Percentiles rank a stretch among this genome's conserved stretches.
Evolutionary conservation across 805 yeast genomes (phyloP).

Genomic region (Spathaspora hagerdaliae): DNA sequence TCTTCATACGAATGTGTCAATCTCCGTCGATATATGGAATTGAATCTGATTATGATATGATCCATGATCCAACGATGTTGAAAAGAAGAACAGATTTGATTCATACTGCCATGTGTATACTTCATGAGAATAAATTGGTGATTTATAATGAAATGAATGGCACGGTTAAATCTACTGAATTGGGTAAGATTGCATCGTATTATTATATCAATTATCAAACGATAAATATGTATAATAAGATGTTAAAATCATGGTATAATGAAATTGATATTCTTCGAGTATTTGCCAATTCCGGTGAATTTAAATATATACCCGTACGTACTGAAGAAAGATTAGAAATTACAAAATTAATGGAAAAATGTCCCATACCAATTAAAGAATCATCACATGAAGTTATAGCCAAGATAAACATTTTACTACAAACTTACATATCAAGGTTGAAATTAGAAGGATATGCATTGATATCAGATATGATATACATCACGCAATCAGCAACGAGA

Average conservation of each 20-base stretch:
- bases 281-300: conserved; percentile 82
- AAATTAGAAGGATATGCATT: conserved; percentile 83
- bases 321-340: conserved; percentile 82
- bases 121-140: conserved; percentile 56
- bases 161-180: conserved; percentile 42
- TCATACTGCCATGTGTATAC: conserved; percentile 68
- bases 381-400: conserved; percentile 65
- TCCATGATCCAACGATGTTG: conserved; percentile 27
- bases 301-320: conserved; percentile 76
- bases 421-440: conserved; percentile 79
- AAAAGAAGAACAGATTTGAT: conserved; percentile 62
- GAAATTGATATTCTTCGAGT: conserved; percentile 73
- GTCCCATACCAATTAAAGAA: conserved; percentile 87
- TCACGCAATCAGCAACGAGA: conserved; percentile 91
- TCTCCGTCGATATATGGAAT: conserved; percentile 75
- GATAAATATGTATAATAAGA: conserved; percentile 60
- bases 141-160: conserved; percentile 52
- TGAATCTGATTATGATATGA: conserved; percentile 53
- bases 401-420: conserved; percentile 76
- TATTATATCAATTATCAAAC: conserved; percentile 79
- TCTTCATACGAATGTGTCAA: conserved; percentile 71
- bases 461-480: conserved; percentile 87
- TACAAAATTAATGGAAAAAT: conserved; percentile 58
- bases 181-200: conserved; percentile 82
- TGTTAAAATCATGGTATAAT: conserved; percentile 59